Evolutionary conservation across 2,329 filamentous ascomycete species (phyloP).

Genomic region (Leptosphaerulina australis): DNA sequence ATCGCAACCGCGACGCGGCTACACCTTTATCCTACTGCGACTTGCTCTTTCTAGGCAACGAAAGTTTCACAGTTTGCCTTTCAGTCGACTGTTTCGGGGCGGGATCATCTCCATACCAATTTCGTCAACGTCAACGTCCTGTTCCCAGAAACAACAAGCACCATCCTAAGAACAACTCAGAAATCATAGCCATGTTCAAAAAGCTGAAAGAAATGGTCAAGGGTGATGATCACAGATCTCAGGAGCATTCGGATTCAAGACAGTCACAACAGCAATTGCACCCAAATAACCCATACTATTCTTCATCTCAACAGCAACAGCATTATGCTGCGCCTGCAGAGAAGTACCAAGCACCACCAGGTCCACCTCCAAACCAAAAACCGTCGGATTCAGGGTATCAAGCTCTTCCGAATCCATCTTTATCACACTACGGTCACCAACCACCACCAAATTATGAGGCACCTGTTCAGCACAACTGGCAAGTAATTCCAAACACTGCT

Average conservation of each 20-base stretch:
- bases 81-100: neutral
- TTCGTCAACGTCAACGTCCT: neutral
- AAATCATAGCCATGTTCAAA: constrained; percentile 39
- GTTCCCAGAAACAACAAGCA: neutral
- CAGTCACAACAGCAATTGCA: constrained; percentile 32
- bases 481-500: constrained; percentile 72
- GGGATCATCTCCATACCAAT: neutral
- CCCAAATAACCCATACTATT: constrained; percentile 36
- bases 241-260: constrained; percentile 8
- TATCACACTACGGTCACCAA: constrained; percentile 38
- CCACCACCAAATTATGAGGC: constrained; percentile 51
- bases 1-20: constrained; percentile 4
- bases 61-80: no score
- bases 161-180: neutral
- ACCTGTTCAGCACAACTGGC: constrained; percentile 73
- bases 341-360: constrained; percentile 39
- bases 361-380: constrained; percentile 37
- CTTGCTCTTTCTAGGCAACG: no score
- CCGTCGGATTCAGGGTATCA: constrained; percentile 21
- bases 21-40: constrained; percentile 4
- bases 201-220: constrained; percentile 47
- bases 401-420: constrained; percentile 28
- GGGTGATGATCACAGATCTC: constrained; percentile 28
- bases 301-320: constrained; percentile 20
- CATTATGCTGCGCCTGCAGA: constrained; percentile 26